These are phyloP conservation scores for Penicillium crystallinum DNA, from an alignment of 495 filamentous ascomycete genomes.

Conservation along the genomic window DNA sequence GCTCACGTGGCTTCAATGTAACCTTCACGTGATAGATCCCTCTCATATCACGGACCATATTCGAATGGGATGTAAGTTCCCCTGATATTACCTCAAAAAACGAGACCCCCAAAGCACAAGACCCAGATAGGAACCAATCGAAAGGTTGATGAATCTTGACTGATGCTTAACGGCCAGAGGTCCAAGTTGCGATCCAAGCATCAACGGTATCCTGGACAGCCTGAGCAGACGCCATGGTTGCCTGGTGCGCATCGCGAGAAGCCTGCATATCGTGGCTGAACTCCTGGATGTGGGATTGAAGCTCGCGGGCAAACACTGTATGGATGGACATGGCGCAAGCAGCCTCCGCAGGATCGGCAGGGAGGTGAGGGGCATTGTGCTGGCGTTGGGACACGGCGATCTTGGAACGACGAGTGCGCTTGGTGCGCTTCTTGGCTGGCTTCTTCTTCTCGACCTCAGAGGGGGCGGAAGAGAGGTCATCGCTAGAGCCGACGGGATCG, in stretches of 20 bases:
- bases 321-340: conserved; percentile 10
- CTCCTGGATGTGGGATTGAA: conserved; percentile 12
- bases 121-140: neutral
- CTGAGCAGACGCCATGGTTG: conserved; percentile 9
- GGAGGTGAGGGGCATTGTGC: neutral
- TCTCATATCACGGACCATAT: too few species aligned
- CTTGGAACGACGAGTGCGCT: neutral
- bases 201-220: conserved; percentile 12
- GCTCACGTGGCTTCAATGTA: neutral
- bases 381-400: neutral
- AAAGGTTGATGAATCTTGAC: neutral
- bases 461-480: neutral
- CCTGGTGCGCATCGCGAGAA: conserved; percentile 7
- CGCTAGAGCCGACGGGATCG: neutral
- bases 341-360: conserved; percentile 5
- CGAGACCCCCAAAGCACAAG: neutral
- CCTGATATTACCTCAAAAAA: neutral
- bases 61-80: too few species aligned
- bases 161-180: conserved; percentile 1
- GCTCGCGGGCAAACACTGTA: conserved; percentile 6
- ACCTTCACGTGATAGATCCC: neutral
- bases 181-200: conserved; percentile 13
- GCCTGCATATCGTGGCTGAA: conserved; percentile 11
- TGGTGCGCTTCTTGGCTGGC: neutral
- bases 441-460: neutral